Base-by-base conservation (phyloP, 2,329 filamentous ascomycete genomes). In the Annulohypoxylon truncatum region DNA sequence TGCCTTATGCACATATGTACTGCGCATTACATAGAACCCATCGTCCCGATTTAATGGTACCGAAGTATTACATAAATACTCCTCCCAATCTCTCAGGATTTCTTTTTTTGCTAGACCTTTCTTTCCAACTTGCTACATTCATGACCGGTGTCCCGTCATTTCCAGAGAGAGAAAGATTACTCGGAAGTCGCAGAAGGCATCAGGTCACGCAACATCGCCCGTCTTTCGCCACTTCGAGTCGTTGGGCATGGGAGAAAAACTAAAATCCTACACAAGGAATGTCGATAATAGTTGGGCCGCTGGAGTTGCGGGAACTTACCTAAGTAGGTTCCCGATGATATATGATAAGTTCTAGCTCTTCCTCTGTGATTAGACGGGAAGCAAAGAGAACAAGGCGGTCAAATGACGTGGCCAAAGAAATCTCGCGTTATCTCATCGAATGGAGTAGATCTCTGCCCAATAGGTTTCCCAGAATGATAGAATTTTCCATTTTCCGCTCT, bases 271-370 rank as follows among this genome's bases (percentile, higher is more conserved):
- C 40, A 42, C 28, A 47, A n/a, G 8, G 7, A 31, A 56, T 28
- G 24, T 33, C 24, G 40, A 28, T 26, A 35, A 26, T 48, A 35
- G 42, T 51, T 61, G 33, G 28, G 47, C 48, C 29, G 46, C 38
- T 50, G 53, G 44, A 40, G 51, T 33, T 59, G n/a, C 46, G 53
- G 42, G 29, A 33, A 28, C 22, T 57, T 51, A 42, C 28, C 15
- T 42, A 42, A 46, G 61, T 42, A 60, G 52, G 57, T 67, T 60
- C 56, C 51, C 42, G 60, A 62, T 60, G 64, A 67, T 62, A 50
- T 46, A 46, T 64, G 60, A 33, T 38, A 56, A n/a, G 9, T 44
- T 67, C 42, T 35, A 57, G 44, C 46, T 35, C 35, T 18, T 46
- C 56, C 24, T 22, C 48, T 48, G 51, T 40, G 22, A 46, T 57